phyloP scores from a whole-genome alignment of 2,329 filamentous ascomycete species.

The Trichoderma koningii region DNA sequence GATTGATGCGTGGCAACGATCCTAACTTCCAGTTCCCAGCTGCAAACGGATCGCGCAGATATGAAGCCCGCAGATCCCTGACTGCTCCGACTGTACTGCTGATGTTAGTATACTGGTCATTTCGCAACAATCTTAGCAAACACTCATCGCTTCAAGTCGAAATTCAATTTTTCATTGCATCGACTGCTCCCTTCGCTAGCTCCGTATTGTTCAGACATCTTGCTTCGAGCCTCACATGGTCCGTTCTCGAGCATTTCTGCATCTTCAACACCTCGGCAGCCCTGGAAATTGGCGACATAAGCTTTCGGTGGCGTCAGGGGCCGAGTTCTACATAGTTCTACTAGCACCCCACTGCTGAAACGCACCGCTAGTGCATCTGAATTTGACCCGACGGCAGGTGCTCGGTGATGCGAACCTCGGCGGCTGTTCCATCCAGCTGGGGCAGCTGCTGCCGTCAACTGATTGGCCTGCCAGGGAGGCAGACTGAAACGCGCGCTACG shows the following conservation, averaged over 20 bases:
- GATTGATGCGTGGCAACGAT: neutral
- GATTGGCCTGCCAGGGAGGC: constrained; percentile 13
- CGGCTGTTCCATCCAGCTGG: constrained; percentile 24
- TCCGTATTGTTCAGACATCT: too few relatives aligned
- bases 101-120: too few relatives aligned
- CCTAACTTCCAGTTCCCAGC: neutral
- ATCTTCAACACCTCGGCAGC: constrained; percentile 8
- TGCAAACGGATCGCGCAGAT: neutral
- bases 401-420: constrained; percentile 1
- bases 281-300: constrained; percentile 17
- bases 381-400: too few relatives aligned
- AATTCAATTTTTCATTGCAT: too few relatives aligned
- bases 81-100: too few relatives aligned
- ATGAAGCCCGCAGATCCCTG: too few relatives aligned
- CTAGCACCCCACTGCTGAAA: constrained; percentile 13
- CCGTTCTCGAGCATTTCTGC: neutral
- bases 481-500: constrained; percentile 25
- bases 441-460: constrained; percentile 1
- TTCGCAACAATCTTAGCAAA: too few relatives aligned
- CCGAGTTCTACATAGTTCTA: too few relatives aligned
- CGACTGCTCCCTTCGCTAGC: too few relatives aligned
- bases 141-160: too few relatives aligned
- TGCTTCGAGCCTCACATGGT: too few relatives aligned
- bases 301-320: constrained; percentile 25
- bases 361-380: constrained; percentile 17